These are phyloP conservation scores for Erysimum cheiranthoides DNA, from an alignment of 345 rosid genomes.

Conservation along the genomic window DNA sequence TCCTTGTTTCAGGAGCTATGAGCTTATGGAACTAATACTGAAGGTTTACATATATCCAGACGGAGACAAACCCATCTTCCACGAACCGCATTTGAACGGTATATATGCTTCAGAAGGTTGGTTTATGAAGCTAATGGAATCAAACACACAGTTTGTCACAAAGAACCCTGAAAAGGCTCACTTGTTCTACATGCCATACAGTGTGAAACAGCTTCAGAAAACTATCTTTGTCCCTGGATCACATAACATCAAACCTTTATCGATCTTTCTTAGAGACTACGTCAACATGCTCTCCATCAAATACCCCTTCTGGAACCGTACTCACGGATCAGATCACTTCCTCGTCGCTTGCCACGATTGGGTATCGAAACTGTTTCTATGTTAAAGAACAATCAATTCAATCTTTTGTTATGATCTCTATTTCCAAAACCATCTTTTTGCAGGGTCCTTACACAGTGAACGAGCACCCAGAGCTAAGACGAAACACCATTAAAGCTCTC, in stretches of 20 bases:
- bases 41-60: constrained; percentile 80
- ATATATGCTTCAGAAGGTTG: constrained; percentile 98
- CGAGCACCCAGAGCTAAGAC: constrained; percentile 65
- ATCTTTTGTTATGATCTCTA: not conserved
- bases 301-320: constrained; percentile 90
- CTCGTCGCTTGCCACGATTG: constrained; percentile 98
- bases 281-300: constrained; percentile 71
- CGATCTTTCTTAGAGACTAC: constrained; percentile 64
- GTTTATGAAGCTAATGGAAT: constrained; percentile 89
- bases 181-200: constrained; percentile 88
- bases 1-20: constrained; percentile 67
- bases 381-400: not conserved
- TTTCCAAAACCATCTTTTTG: constrained; percentile 4
- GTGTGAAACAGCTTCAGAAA: constrained; percentile 69
- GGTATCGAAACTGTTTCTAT: constrained; percentile 54
- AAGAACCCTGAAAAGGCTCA: constrained; percentile 82
- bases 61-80: constrained; percentile 80
- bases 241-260: constrained; percentile 71
- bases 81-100: constrained; percentile 70
- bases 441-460: constrained; percentile 88
- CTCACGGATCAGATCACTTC: constrained; percentile 91
- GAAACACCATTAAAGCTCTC: constrained; percentile 74
- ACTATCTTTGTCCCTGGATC: constrained; percentile 68
- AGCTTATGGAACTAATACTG: constrained; percentile 84
- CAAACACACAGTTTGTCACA: constrained; percentile 72